These are phyloP conservation scores for Selenicereus undatus DNA, from an alignment of 148 eudicot species.

Conservation along the genomic window DNA sequence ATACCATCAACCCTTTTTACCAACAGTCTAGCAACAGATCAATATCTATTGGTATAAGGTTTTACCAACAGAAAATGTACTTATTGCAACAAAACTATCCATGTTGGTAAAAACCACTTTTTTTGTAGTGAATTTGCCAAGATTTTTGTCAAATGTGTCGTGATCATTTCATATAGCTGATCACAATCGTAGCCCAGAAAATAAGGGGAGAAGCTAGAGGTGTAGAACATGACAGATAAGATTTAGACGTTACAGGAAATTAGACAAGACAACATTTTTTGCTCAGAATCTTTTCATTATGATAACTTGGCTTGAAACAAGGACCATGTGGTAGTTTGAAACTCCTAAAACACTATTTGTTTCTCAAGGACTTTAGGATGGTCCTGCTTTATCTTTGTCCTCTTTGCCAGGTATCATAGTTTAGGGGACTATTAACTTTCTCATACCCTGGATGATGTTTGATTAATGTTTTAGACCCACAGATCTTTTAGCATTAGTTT, in stretches of 20 bases:
- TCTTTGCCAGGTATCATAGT: not conserved
- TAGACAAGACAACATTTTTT: not conserved
- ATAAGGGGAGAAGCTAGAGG: not conserved
- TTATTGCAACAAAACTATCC: no score
- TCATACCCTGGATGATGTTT: not conserved
- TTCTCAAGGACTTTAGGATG: not conserved
- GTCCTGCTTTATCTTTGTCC: no score
- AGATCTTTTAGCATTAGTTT: not conserved
- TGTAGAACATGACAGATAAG: not conserved
- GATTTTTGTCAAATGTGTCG: not conserved
- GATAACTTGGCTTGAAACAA: not conserved
- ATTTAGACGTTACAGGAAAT: not conserved
- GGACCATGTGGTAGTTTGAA: not conserved
- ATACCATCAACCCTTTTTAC: no score
- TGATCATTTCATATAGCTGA: not conserved
- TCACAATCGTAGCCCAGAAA: not conserved
- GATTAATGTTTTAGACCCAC: not conserved
- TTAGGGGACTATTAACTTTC: not conserved
- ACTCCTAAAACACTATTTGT: conserved; percentile 12
- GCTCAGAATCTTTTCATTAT: not conserved
- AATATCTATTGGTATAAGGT: no score
- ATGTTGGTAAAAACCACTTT: no score
- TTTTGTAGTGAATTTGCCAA: no score
- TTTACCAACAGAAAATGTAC: no score
- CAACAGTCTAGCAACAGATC: no score